A percentile compares a stretch with the other conserved stretches of the same genome.
Evolutionary conservation across 345 rosid genomes (phyloP).

Genomic region (Lenwebbia sp.): DNA sequence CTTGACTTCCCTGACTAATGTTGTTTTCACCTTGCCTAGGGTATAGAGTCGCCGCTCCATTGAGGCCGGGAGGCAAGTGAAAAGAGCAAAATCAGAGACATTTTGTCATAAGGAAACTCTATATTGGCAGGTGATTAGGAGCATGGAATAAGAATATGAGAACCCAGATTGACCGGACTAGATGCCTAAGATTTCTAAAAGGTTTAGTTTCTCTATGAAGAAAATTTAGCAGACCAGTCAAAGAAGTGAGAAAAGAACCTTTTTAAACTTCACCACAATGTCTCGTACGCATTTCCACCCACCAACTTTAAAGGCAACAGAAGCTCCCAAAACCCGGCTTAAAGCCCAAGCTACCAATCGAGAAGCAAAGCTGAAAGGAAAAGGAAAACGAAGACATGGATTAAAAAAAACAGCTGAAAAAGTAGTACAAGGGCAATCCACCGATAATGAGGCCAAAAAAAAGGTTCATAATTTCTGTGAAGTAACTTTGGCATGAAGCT

Average conservation of each 20-base stretch:
- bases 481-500: background rate
- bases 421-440: background rate
- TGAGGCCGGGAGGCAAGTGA: background rate
- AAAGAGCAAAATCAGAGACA: background rate
- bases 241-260: constrained; percentile 35
- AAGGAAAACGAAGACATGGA: background rate
- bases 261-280: constrained; percentile 68
- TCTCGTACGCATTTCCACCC: constrained; percentile 94
- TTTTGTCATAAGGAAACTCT: background rate
- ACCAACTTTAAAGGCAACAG: constrained; percentile 69
- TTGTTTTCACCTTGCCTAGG: background rate
- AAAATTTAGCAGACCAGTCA: background rate
- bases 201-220: background rate
- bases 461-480: background rate
- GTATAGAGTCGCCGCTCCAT: background rate
- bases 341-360: constrained; percentile 78
- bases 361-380: constrained; percentile 45
- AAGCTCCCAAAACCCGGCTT: constrained; percentile 67
- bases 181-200: background rate
- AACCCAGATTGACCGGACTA: background rate
- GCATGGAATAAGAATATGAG: background rate
- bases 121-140: background rate
- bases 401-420: background rate
- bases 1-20: background rate
- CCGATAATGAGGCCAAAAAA: background rate